phyloP scores from a whole-genome alignment of 2,329 filamentous ascomycete species.

The Trichoderma polysporum region DNA sequence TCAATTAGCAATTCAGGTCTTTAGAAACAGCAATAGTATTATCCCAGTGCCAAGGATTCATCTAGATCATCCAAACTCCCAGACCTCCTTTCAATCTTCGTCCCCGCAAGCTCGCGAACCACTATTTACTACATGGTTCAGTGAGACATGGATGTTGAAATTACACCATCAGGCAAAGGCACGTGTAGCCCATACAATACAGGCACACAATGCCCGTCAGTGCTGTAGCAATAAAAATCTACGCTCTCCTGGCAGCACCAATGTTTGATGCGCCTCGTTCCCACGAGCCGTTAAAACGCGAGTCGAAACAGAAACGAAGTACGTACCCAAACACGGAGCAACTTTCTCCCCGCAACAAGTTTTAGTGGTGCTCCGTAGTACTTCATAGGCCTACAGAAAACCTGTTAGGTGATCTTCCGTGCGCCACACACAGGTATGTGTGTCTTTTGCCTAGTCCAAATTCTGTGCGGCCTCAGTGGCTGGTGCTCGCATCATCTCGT shows the following conservation, averaged over 20 bases:
- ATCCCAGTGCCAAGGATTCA: not conserved
- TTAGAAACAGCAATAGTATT: not conserved
- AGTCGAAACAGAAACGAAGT: slow-evolving; percentile 4
- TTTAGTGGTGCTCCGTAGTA: too few species aligned
- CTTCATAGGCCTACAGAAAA: not conserved
- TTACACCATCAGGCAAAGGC: not conserved
- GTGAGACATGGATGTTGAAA: not conserved
- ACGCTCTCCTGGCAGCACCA: not conserved
- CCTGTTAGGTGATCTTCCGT: not conserved
- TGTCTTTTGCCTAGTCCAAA: too few species aligned
- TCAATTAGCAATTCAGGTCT: not conserved
- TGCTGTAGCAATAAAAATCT: not conserved
- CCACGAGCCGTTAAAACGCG: slow-evolving; percentile 1
- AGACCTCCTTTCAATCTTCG: not conserved
- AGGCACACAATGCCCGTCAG: too few species aligned
- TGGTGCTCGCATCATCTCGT: not conserved
- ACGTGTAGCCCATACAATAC: too few species aligned
- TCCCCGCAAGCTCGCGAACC: not conserved
- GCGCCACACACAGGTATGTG: not conserved
- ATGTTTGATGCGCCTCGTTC: not conserved
- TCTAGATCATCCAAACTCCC: not conserved
- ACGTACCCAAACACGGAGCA: not conserved
- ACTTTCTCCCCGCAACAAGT: not conserved
- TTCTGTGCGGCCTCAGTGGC: slow-evolving; percentile 11
- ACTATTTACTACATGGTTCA: not conserved